Base-by-base conservation (phyloP, 352 stramenopile genomes). In the Saprolegnia parasitica region DNA sequence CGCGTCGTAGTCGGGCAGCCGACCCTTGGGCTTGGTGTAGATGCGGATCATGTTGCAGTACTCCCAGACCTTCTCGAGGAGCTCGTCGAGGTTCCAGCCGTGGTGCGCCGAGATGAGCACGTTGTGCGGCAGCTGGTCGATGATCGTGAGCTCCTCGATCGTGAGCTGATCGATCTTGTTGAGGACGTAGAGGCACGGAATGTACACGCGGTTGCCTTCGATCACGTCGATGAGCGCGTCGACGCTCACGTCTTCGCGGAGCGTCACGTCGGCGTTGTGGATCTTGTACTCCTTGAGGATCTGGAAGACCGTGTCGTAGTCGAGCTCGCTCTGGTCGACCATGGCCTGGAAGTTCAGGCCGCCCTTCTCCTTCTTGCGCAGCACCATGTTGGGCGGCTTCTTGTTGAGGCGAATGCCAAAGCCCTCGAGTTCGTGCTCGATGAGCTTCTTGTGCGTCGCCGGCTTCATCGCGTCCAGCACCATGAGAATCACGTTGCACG, bases 91-190 rank as follows among this genome's bases (percentile, higher is more conserved):
- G 84, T 99, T 99, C 96, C 96, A 99, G 62, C 96, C 84, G 72
- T 99, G 95, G 74, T 98, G 86, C 39, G 90, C 95, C 57, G 90
- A 98, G 72, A 99, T 99, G 58, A 97, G 93, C 21, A 99, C 94
- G 77, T 98, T 98, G 81, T 99, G 96, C 56, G 96, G 96, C 76
- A 99, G 95, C 81, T 98, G 93, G 78, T 97, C 96, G 56, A 99
- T 94, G 76, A 99, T 98, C 67, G 98, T 97, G 0, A 99, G 85
- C 81, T 99, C 97, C 78, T 99, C 95, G 79, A 99, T 98, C 24
- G 95, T 97, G 29, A 99, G 88, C 76, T 98, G 84, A 77, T 99
- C 97, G 74, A 99, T 99, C 82, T 99, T 99, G 84, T 99, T 99
- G 68, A 99, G 94, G 62, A 99, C 93, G 83, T 99, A 99, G 16